A percentile compares a stretch with the other conserved stretches of the same genome.
These are phyloP conservation scores for Syncephalis plumigaleata DNA, from an alignment of 371 early-diverging fungal species.

Conservation along the genomic window DNA sequence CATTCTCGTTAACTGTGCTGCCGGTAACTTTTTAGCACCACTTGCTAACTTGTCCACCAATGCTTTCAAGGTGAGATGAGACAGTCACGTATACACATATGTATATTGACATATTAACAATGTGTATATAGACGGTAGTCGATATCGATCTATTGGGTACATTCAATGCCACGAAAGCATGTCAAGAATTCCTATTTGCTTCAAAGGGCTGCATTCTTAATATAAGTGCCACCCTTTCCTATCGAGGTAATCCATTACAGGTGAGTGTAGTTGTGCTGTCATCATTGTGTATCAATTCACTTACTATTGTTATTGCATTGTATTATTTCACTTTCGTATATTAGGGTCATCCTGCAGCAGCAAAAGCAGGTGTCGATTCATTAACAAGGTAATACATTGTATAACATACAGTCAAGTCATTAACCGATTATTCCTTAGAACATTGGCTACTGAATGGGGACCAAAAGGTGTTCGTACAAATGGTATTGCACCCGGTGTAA, in stretches of 20 bases:
- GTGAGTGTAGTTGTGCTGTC: neutral
- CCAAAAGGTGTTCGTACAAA: conserved; percentile 35
- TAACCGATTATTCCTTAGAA: conserved; percentile 3
- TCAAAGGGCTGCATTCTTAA: conserved; percentile 47
- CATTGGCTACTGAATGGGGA: conserved; percentile 35
- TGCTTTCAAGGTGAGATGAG: conserved; percentile 33
- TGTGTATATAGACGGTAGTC: conserved; percentile 16
- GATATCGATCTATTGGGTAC: conserved; percentile 39
- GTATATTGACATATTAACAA: too few species aligned
- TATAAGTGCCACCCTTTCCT: conserved; percentile 45
- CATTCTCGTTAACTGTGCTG: conserved; percentile 25
- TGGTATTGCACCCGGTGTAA: conserved; percentile 29
- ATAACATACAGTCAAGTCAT: neutral
- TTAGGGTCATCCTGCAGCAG: conserved; percentile 26
- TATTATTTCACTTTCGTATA: conserved; percentile 11
- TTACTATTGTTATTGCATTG: conserved; percentile 6
- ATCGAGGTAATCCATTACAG: conserved; percentile 20
- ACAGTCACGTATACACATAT: conserved; percentile 22
- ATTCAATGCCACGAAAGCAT: conserved; percentile 62
- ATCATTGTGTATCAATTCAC: conserved; percentile 9
- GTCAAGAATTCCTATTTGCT: conserved; percentile 45
- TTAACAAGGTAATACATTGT: conserved; percentile 12
- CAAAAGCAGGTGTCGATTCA: conserved; percentile 32
- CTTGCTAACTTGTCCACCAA: conserved; percentile 45
- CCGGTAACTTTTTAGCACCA: conserved; percentile 65